Conservation (phyloP, 768 basidiomycete genomes). For the Amanita muscaria region DNA sequence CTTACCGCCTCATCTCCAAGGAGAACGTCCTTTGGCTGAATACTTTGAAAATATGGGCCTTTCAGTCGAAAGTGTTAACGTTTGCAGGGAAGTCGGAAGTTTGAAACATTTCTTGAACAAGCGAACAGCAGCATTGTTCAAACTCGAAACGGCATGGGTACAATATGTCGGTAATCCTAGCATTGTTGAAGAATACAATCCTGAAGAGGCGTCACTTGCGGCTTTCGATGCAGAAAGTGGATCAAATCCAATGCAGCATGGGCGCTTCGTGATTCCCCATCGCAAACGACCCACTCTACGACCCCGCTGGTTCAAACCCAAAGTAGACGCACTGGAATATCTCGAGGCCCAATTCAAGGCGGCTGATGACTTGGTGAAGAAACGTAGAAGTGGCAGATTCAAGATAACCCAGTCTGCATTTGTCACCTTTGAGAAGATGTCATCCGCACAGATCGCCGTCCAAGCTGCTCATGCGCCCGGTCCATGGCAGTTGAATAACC, state of each 20-base stretch:
- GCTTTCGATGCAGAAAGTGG: constrained; percentile 48
- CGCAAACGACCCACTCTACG: constrained; percentile 69
- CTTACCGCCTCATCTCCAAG: constrained; percentile 76
- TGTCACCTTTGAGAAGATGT: constrained; percentile 95
- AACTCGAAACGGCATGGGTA: constrained; percentile 80
- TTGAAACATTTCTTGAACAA: constrained; percentile 66
- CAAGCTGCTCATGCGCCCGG: constrained; percentile 73
- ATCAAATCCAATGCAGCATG: constrained; percentile 24
- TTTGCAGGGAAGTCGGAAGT: constrained; percentile 75
- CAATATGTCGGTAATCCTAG: constrained; percentile 93
- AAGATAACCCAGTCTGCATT: constrained; percentile 82
- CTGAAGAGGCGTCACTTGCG: constrained; percentile 43
- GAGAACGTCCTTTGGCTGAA: constrained; percentile 79
- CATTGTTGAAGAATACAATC: constrained; percentile 72
- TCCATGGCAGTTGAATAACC: constrained; percentile 58
- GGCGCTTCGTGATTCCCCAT: constrained; percentile 62
- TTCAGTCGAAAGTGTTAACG: constrained; percentile 85
- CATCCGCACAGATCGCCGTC: constrained; percentile 87
- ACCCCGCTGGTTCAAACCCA: constrained; percentile 62
- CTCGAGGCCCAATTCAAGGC: constrained; percentile 73
- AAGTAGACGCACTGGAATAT: constrained; percentile 86
- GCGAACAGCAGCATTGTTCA: constrained; percentile 71
- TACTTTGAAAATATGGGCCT: constrained; percentile 89
- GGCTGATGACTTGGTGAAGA: constrained; percentile 78
- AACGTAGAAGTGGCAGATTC: constrained; percentile 64